These are phyloP conservation scores for Lipomyces yarrowii DNA, from an alignment of 1,139 yeast species.

Conservation along the genomic window DNA sequence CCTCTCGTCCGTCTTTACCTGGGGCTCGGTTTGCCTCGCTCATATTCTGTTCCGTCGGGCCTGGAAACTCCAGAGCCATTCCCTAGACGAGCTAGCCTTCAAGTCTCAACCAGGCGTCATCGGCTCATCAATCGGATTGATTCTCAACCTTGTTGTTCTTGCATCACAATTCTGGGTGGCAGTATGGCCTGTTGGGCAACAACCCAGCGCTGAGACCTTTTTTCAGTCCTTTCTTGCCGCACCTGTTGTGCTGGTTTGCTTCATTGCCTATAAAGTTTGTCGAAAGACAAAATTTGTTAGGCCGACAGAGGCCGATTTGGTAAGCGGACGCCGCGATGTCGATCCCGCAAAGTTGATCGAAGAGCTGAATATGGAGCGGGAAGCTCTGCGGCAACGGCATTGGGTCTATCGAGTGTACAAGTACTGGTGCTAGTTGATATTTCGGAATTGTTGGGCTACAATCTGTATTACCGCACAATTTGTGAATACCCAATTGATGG, in stretches of 20 bases:
- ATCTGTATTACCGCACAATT: background rate
- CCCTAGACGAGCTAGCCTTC: conserved; percentile 66
- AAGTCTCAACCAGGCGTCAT: conserved; percentile 67
- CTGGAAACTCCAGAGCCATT: conserved; percentile 65
- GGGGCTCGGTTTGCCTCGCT: conserved; percentile 74
- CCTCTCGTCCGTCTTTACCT: conserved; percentile 74
- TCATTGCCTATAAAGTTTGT: conserved; percentile 55
- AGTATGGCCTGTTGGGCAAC: conserved; percentile 62
- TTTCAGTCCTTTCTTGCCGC: conserved; percentile 58
- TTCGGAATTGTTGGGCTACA: conserved; percentile 33
- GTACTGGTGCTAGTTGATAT: conserved; percentile 47
- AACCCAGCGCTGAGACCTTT: conserved; percentile 47
- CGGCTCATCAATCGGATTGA: conserved; percentile 71
- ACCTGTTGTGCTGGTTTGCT: conserved; percentile 53
- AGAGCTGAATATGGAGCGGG: conserved; percentile 52
- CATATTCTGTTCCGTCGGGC: conserved; percentile 81
- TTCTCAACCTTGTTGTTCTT: conserved; percentile 61
- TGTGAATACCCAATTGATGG: background rate
- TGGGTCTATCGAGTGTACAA: conserved; percentile 43
- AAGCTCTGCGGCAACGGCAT: conserved; percentile 41
- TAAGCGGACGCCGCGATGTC: conserved; percentile 54
- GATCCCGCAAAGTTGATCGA: conserved; percentile 54
- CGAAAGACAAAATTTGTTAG: conserved; percentile 44
- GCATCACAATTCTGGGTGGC: conserved; percentile 83
- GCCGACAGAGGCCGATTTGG: conserved; percentile 55